Base-by-base conservation (phyloP, 1,139 yeast species). In the Eremothecium gossypii region DNA sequence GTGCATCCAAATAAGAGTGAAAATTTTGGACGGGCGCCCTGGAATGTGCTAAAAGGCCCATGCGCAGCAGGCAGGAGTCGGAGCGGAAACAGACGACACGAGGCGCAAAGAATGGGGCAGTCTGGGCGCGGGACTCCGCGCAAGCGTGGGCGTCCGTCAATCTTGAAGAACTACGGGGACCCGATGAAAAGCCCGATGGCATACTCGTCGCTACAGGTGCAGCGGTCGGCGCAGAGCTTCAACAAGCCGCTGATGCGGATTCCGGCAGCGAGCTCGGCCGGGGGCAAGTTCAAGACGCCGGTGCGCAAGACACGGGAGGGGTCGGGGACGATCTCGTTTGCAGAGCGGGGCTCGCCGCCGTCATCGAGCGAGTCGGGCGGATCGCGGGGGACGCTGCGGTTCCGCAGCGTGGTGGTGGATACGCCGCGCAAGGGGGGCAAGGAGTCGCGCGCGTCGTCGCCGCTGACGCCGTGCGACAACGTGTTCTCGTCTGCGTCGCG, bases 151-250 rank as follows among this genome's bases (percentile, higher is more conserved):
- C 54, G 65, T 52, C 65, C 65, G 7, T 57, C 60, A 12, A 53
- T 61, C 8, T 52, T 56, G 23, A 61, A 60, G 46, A 52, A 57
- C 28, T 61, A 61, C 40, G 51, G 54, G 13, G 54, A 60, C 42
- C 65, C 65, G n/a, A 45, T 58, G 51, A 54, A 58, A 41, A 55
- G 61, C 12, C 65, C 65, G 12, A 60, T 61, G 64, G 65, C 65
- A 5, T 54, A 53, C 27, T 56, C 63, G 4, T 61, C 65, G 3
- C 36, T 55, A 43, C 54, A 55, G 40, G 60, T 61, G 30, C 62
- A 60, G 38, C 54, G 46, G 39, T 49, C 49, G 32, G 45, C 56
- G 7, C 53, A 51, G 20, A 46, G 48, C 14, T 58, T 57, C 33
- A 50, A 60, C 3, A 58, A 59, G 42, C 64, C 65, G 8, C 45